Percentiles rank a stretch among this genome's conserved stretches.
These are phyloP conservation scores for Diaporthe caulivora DNA, from an alignment of 2,329 filamentous ascomycete species.

Conservation along the genomic window DNA sequence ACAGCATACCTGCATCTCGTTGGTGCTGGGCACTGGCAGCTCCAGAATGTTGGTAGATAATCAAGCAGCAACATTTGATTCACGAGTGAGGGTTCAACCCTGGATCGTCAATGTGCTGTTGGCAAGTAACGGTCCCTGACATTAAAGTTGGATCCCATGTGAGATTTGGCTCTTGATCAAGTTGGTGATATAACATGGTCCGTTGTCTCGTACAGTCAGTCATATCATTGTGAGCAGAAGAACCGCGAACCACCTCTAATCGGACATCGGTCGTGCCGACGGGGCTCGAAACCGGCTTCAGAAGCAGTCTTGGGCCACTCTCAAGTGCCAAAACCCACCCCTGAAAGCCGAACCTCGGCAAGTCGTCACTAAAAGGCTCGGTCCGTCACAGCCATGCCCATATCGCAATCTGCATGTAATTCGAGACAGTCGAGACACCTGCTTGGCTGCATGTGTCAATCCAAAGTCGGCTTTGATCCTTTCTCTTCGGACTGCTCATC, in stretches of 20 bases:
- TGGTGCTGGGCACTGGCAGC: background rate
- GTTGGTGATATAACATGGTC: background rate
- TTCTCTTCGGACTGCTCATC: background rate
- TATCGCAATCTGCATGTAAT: constrained; percentile 14
- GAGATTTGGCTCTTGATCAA: background rate
- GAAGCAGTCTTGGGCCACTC: constrained; percentile 13
- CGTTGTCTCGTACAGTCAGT: background rate
- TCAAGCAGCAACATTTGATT: background rate
- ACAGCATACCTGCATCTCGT: no score
- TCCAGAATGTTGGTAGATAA: background rate
- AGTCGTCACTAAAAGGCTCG: constrained; percentile 20
- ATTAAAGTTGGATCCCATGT: background rate
- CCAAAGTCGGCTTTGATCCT: background rate
- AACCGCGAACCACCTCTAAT: background rate
- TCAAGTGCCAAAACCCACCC: constrained; percentile 27
- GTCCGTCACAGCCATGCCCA: background rate
- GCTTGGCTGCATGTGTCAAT: background rate
- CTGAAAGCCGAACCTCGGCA: constrained; percentile 36
- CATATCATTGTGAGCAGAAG: background rate
- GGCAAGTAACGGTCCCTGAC: background rate
- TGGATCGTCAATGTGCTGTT: background rate
- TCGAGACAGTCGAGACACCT: background rate
- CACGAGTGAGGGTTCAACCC: constrained; percentile 26
- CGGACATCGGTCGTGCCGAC: constrained; percentile 12
- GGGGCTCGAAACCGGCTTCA: constrained; percentile 10